A percentile compares a stretch with the other conserved stretches of the same genome.
phyloP scores from a whole-genome alignment of 768 basidiomycete species.

The Hericium rajendrae region DNA sequence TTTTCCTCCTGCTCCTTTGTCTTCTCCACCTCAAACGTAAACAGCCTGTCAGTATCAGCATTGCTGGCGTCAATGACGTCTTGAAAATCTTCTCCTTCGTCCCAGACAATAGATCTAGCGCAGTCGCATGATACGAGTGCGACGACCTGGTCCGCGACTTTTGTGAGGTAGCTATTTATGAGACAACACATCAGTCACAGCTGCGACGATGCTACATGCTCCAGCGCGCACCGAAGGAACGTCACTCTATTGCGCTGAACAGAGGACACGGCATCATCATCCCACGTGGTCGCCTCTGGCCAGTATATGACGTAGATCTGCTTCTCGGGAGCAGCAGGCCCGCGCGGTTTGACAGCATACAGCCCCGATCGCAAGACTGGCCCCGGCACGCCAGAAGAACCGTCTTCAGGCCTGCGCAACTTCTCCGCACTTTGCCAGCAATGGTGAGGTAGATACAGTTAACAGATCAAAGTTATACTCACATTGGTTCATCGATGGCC shows the following conservation, averaged over 20 bases:
- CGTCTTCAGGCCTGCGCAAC: slow-evolving; percentile 11
- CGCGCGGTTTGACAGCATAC: slow-evolving; percentile 27
- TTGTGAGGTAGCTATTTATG: slow-evolving; percentile 42
- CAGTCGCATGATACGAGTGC: slow-evolving; percentile 42
- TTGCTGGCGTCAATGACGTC: slow-evolving; percentile 26
- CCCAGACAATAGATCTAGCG: slow-evolving; percentile 35
- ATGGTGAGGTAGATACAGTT: neutral
- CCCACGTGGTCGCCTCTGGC: slow-evolving; percentile 54
- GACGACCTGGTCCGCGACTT: slow-evolving; percentile 46
- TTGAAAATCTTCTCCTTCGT: slow-evolving; percentile 19
- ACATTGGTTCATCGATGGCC: slow-evolving; percentile 32
- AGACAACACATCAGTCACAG: neutral
- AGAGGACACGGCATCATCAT: slow-evolving; percentile 34
- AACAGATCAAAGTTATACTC: slow-evolving; percentile 12
- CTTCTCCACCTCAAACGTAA: slow-evolving; percentile 44
- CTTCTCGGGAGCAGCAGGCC: neutral
- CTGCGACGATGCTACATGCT: neutral
- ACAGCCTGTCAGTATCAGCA: slow-evolving; percentile 37
- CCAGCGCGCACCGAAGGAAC: slow-evolving; percentile 39
- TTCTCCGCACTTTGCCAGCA: neutral
- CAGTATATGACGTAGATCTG: slow-evolving; percentile 44
- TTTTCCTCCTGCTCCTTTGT: slow-evolving; percentile 46
- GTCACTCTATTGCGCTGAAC: slow-evolving; percentile 44
- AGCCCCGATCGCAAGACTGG: slow-evolving; percentile 40
- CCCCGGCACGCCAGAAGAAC: slow-evolving; percentile 13